Conservation (phyloP, 139 green algal genomes). For the Micractinium sp. region DNA sequence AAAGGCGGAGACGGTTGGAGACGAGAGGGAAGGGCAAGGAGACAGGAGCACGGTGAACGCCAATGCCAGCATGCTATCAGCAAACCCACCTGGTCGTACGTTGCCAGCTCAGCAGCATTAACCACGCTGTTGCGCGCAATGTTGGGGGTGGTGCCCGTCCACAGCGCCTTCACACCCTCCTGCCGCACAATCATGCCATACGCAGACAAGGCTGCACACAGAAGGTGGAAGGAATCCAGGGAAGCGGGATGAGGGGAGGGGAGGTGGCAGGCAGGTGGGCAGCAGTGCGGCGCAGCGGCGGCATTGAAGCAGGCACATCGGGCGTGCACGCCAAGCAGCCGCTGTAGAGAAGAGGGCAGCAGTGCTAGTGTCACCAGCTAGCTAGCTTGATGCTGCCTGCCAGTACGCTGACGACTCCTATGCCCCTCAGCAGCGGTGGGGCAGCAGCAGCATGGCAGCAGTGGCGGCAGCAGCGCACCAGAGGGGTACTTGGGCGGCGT, state of each 20-base stretch:
- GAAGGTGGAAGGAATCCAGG: not conserved
- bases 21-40: not conserved
- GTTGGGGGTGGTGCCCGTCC: constrained; percentile 95
- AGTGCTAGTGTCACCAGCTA: no score
- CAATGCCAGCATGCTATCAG: not conserved
- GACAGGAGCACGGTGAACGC: no score
- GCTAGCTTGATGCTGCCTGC: no score
- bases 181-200: constrained; percentile 90
- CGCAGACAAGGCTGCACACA: constrained; percentile 69
- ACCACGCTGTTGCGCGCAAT: constrained; percentile 96
- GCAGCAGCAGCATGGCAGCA: no score
- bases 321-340: not conserved
- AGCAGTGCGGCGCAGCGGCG: not conserved
- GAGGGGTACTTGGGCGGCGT: constrained; percentile 81
- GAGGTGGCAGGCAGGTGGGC: no score
- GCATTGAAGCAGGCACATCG: not conserved
- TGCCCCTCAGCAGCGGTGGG: no score
- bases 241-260: not conserved
- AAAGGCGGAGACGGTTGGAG: no score
- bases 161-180: constrained; percentile 90
- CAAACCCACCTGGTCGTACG: constrained; percentile 89
- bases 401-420: no score
- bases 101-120: constrained; percentile 96
- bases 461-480: not conserved
- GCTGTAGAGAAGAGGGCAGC: no score